phyloP scores from a whole-genome alignment of 306 rosid genomes.

The Malus orientalis region DNA sequence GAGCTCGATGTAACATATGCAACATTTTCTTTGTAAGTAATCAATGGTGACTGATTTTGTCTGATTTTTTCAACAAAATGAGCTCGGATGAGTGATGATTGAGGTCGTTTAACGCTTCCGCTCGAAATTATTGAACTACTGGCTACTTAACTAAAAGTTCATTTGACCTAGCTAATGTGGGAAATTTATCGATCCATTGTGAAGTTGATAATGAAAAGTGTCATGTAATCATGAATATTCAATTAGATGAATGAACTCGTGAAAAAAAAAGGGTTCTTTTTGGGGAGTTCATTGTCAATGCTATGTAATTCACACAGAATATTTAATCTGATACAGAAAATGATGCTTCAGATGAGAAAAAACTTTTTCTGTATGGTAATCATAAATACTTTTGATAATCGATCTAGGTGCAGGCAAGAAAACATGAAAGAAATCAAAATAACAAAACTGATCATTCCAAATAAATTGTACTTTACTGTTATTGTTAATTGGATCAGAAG shows the following conservation, averaged over 20 bases:
- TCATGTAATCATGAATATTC: background rate
- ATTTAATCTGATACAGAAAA: background rate
- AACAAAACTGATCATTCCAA: background rate
- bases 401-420: background rate
- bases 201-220: slow-evolving; percentile 1
- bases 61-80: background rate
- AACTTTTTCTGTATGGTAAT: background rate
- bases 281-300: background rate
- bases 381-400: background rate
- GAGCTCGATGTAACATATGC: no score
- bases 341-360: background rate
- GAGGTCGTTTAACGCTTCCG: background rate
- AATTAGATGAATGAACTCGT: background rate
- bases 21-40: background rate
- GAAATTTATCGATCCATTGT: background rate
- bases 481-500: background rate
- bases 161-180: background rate
- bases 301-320: background rate
- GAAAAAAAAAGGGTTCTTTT: background rate
- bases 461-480: background rate
- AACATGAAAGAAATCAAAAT: background rate
- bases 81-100: background rate
- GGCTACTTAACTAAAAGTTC: background rate
- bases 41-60: background rate
- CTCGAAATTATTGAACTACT: background rate